Base-by-base conservation (phyloP, 768 basidiomycete genomes). In the Tricholoma terreum region DNA sequence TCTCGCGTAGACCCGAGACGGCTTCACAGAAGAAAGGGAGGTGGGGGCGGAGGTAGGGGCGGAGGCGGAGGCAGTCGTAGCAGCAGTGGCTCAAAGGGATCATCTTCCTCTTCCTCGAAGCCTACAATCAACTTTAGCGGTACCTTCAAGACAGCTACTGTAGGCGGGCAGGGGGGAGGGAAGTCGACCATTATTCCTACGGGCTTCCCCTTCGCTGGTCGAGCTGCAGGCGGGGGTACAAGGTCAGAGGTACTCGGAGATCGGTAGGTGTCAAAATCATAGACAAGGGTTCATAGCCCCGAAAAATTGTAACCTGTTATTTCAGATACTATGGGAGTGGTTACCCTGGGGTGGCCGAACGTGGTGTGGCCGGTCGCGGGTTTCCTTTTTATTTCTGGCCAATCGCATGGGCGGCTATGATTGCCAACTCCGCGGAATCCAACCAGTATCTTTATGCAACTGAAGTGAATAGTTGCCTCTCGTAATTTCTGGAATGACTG, bases 191-290 rank as follows among this genome's bases (percentile, higher is more conserved):
- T 67, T 3, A 80, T 81, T 36, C 68, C 77, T 1, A 46, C 68
- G 9, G 76, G 78, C 4, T 69, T 73, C 33, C 34, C 61, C 2
- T 79, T 79, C 55, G 63, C 72, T 2, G 42, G 42, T 14, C 42
- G 42, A 3, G 9, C 17, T 8, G 6, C 42, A 17, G 42, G 42
- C n/a, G 42, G 42, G 17, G 42, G 42, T 14, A 22, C 17, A 17
- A 17, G 42, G 42, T 17, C 17, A 6, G 22, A 22, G 8, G 42
- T 45, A 2, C 22, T 17, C 22, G 42, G 42, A 10, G 8, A 17
- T 45, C 42, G 42, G 42, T 45, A 45, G 6, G 24, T 12, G 15
- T 1, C 15, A 45, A n/a, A 17, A 15, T 40, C 42, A 27, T 15
- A 45, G 2, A 6, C 22, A 9, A 17, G n/a, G n/a, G 8, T 22